Percentiles rank a stretch among this genome's conserved stretches.
These are phyloP conservation scores for Mangifera indica DNA, from an alignment of 345 rosid genomes.

Conservation along the genomic window DNA sequence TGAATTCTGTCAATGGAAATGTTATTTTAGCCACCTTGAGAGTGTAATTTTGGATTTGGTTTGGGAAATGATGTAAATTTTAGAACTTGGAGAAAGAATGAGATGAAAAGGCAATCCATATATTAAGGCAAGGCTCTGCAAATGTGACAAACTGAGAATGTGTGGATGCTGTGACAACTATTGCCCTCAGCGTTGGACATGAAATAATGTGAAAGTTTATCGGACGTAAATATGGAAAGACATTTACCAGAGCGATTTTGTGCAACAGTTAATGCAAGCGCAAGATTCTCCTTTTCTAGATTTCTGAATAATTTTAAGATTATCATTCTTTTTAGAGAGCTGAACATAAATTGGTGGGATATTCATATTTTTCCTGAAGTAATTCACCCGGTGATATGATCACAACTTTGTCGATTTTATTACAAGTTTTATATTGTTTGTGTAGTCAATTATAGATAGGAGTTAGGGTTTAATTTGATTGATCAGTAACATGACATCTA, in stretches of 20 bases:
- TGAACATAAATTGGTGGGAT: background rate
- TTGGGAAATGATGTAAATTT: background rate
- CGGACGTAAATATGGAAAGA: too few relatives aligned
- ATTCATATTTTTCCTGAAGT: background rate
- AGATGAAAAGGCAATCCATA: background rate
- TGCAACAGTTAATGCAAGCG: background rate
- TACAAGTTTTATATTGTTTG: too few relatives aligned
- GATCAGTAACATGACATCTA: too few relatives aligned
- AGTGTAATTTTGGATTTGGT: background rate
- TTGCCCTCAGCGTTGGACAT: background rate
- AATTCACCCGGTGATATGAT: background rate
- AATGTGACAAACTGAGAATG: background rate
- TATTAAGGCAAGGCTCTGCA: background rate
- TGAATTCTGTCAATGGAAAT: background rate
- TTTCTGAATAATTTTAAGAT: background rate
- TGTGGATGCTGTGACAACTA: background rate
- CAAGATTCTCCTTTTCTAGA: conserved; percentile 1
- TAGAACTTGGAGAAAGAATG: background rate
- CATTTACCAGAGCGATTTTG: too few relatives aligned
- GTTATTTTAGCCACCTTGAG: background rate
- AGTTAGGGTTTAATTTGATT: too few relatives aligned
- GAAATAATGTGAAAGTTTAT: background rate
- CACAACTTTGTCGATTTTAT: background rate
- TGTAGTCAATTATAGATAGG: too few relatives aligned
- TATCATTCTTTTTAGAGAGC: background rate